Evolutionary conservation across 2,329 filamentous ascomycete species (phyloP), one percentile per base, ranked within the genome.

Genomic region (Pleoardoris graminearum): DNA sequence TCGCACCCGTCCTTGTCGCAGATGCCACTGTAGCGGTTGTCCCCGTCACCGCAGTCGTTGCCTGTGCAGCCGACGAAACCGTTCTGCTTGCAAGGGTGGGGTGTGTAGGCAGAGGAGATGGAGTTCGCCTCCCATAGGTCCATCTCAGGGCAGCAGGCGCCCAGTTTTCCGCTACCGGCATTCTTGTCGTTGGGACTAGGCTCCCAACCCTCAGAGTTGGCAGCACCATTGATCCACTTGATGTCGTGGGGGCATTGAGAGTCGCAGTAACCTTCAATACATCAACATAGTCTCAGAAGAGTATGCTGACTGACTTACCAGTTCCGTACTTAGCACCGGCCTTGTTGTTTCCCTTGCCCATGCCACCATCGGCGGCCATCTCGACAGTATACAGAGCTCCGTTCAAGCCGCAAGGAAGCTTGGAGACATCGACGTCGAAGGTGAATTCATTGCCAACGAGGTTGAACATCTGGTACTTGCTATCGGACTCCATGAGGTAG

Each of bases 1-100:
- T 88, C 86, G 65, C 86, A 89, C 35, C 86, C 86, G 64, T 87
- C 85, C 56, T 84, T 83, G 69, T 89, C 86, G 70, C 86, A 89
- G 52, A 81, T 73, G 48, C 85, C 85, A 22, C 65, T 75, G 67
- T 88, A 88, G 57, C 85, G 83, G 61, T 79, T 73, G 44, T 61
- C 48, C 59, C 78, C 70, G 35, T 73, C 70, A 57, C 73, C 73
- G 54, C 73, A 75, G 33, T 59, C 57, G 14, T 44, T 78, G 52
- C 80, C 84, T 0, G 68, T 67, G 77, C 85, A 87, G 50, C 79
- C 76, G 49, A 70, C 69, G 61, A 82, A 79, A 45, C 77, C 79
- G 38, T 76, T 70, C 53, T 68, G 74, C 50, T 73, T 75, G 78
- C 86, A 89, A 37, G 84, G 79, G 70, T 89, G 86, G 16, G 86